phyloP scores from a whole-genome alignment of 352 stramenopile genomes.

The Phytophthora megakarya region DNA sequence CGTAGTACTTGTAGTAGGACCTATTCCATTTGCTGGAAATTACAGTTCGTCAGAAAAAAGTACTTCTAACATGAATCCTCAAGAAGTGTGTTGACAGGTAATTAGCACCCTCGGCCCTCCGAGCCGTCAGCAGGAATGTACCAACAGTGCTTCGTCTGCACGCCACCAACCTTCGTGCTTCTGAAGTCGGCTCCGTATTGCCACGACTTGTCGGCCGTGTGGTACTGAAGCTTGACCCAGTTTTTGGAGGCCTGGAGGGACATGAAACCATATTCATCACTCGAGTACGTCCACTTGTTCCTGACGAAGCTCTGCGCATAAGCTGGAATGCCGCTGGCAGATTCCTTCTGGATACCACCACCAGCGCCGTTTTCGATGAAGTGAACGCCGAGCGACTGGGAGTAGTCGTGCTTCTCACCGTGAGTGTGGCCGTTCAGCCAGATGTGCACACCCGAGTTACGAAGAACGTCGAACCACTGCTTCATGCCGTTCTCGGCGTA shows the following conservation, averaged over 20 bases:
- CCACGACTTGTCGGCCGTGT: conserved; percentile 21
- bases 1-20: too few relatives aligned
- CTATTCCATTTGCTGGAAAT: neutral
- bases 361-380: conserved; percentile 28
- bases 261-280: conserved; percentile 28
- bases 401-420: conserved; percentile 31
- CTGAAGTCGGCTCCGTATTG: conserved; percentile 12
- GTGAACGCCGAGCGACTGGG: conserved; percentile 13
- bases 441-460: conserved; percentile 9
- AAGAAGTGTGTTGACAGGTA: neutral
- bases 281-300: conserved; percentile 22
- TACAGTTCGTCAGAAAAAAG: neutral
- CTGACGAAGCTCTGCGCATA: conserved; percentile 12
- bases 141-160: conserved; percentile 25
- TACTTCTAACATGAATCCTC: neutral
- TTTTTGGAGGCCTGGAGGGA: conserved; percentile 22
- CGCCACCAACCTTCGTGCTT: conserved; percentile 18
- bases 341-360: conserved; percentile 28
- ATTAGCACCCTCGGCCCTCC: conserved; percentile 22
- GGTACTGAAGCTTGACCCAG: conserved; percentile 28
- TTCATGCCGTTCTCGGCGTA: conserved; percentile 26
- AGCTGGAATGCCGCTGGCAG: conserved; percentile 21
- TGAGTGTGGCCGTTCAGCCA: conserved; percentile 31
- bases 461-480: conserved; percentile 25
- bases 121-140: conserved; percentile 26